Base-by-base conservation (phyloP, 768 basidiomycete genomes). In the Boletellus ananas region DNA sequence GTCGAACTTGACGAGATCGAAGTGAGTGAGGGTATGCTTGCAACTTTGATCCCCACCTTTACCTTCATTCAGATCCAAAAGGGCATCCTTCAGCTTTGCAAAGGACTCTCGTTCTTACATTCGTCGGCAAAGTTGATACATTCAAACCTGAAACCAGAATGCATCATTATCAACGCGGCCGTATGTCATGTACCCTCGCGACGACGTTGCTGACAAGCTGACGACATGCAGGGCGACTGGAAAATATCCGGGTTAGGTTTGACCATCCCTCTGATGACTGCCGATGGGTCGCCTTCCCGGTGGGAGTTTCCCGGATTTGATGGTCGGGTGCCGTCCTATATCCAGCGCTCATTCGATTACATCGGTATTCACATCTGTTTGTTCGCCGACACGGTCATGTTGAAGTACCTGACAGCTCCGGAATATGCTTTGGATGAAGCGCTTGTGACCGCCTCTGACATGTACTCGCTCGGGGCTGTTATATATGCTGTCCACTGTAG, bases 1-100 rank as follows among this genome's bases (percentile, higher is more conserved):
- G 81, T 88, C 14, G 95, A 97, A 63, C 73, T 99, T 20, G 96
- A 99, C 67, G 96, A 99, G 73, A 87, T 97, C 36, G 96, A 99
- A 75, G 93, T 90, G 33, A 53, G 77, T 71, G 14, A 40, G 52
- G 17, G 23, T 12, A 4, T 41, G 17, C 27, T 47, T 29, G 42
- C 29, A 18, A 13, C 18, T 35, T 31, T 27, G 42, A 47, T 27
- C 27, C 11, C 36, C 42, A 25, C 51, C 45, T 52, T 57, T 21
- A 49, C 44, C 46, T 39, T 41, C 50, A 34, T 39, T 4, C 52
- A 92, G 89, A 93, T 97, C 34, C 96, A 97, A 65, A 98, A 98
- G 70, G 96, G 96, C 13, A 85, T 95, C 29, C 74, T 97, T 36
- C 96, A 98, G 65, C 70, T 99, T 11, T 88, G 87, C 79, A 91